These are phyloP conservation scores for Helianthus tuberosus DNA, from an alignment of 129 eudicot species.

Conservation along the genomic window DNA sequence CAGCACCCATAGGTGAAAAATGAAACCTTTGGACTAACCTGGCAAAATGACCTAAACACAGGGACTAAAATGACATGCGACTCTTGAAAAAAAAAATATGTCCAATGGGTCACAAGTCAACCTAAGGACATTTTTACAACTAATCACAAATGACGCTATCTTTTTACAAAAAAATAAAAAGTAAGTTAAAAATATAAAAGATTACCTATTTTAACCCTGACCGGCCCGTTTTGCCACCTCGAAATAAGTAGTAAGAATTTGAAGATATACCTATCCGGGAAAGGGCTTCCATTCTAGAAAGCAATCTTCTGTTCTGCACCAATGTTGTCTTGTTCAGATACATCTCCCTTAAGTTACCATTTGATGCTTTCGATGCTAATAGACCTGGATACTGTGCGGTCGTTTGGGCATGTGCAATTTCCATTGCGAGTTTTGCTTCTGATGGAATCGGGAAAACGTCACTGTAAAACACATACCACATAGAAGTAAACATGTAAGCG, in stretches of 20 bases:
- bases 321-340: conserved; percentile 70
- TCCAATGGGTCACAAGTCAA: neutral
- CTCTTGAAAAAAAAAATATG: neutral
- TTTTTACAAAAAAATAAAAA: neutral
- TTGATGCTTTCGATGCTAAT: conserved; percentile 53
- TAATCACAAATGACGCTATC: neutral
- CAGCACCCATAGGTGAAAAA: too few species aligned
- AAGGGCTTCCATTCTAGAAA: conserved; percentile 58
- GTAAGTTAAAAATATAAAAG: neutral
- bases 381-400: conserved; percentile 60
- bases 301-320: conserved; percentile 55
- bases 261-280: conserved; percentile 53
- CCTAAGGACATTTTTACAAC: too few species aligned
- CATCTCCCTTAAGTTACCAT: conserved; percentile 61
- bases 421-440: conserved; percentile 84
- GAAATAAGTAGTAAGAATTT: neutral
- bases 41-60: too few species aligned
- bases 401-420: conserved; percentile 65
- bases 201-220: neutral
- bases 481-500: neutral
- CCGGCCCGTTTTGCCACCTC: neutral
- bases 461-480: conserved; percentile 39
- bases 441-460: conserved; percentile 75
- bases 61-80: too few species aligned
- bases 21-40: too few species aligned